These are phyloP conservation scores for Adansonia rubrostipa DNA, from an alignment of 441 rosid species.

Conservation along the genomic window DNA sequence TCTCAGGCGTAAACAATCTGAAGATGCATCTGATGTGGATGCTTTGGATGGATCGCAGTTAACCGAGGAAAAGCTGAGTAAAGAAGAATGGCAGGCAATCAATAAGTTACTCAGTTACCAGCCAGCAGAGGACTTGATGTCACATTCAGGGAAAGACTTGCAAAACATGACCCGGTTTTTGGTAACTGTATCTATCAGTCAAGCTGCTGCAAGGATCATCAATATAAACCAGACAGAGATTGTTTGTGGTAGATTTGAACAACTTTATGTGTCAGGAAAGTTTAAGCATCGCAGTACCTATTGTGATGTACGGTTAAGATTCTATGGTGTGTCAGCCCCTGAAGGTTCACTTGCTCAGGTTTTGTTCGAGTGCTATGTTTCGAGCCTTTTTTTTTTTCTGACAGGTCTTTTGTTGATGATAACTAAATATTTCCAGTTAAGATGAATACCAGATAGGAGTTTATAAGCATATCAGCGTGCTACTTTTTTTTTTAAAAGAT, in stretches of 20 bases:
- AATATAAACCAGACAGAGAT: slow-evolving; percentile 73
- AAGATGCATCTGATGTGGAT: slow-evolving; percentile 56
- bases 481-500: not conserved
- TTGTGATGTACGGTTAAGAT: slow-evolving; percentile 77
- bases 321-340: slow-evolving; percentile 95
- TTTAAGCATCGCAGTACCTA: slow-evolving; percentile 73
- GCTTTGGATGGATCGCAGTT: slow-evolving; percentile 52
- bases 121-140: slow-evolving; percentile 71
- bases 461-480: not conserved
- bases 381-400: slow-evolving; percentile 1
- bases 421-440: not conserved
- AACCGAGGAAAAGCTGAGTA: slow-evolving; percentile 74
- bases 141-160: slow-evolving; percentile 75
- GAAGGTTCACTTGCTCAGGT: slow-evolving; percentile 99
- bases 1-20: slow-evolving; percentile 65
- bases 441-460: not conserved
- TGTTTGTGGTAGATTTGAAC: slow-evolving; percentile 94
- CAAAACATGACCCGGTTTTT: slow-evolving; percentile 83
- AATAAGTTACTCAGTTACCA: slow-evolving; percentile 90
- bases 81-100: slow-evolving; percentile 97
- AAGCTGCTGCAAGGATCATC: slow-evolving; percentile 89
- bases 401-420: slow-evolving; percentile 24
- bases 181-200: slow-evolving; percentile 77
- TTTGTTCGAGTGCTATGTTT: slow-evolving; percentile 37
- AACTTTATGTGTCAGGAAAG: slow-evolving; percentile 81